These are phyloP conservation scores for Pichia sp. DNA, from an alignment of 1,139 yeast species.

Conservation along the genomic window DNA sequence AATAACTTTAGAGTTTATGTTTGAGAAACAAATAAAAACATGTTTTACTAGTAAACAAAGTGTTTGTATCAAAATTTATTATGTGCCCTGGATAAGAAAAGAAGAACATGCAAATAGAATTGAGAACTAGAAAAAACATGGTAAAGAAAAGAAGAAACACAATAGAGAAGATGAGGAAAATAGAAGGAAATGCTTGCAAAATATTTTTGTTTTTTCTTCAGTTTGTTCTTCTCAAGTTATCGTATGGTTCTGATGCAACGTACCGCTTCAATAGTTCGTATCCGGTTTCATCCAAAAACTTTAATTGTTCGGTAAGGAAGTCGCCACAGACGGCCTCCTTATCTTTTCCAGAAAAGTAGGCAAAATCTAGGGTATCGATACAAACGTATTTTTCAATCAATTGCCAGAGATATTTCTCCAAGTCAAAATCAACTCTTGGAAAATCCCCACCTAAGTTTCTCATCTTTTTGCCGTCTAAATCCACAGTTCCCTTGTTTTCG, in stretches of 20 bases:
- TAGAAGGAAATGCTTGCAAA: background rate
- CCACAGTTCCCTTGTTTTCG: constrained; percentile 20
- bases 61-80: no score
- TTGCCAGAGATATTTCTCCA: constrained; percentile 30
- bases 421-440: constrained; percentile 24
- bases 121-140: no score
- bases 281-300: constrained; percentile 18
- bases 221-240: constrained; percentile 13
- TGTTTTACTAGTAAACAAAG: no score
- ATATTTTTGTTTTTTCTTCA: no score
- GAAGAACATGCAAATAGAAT: no score
- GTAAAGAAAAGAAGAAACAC: background rate
- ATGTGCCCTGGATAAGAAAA: no score
- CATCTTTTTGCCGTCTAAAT: constrained; percentile 19
- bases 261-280: constrained; percentile 9
- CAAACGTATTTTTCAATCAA: constrained; percentile 31
- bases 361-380: constrained; percentile 23
- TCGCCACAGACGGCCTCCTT: constrained; percentile 24
- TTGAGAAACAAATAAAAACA: no score
- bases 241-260: constrained; percentile 11
- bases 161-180: background rate
- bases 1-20: no score
- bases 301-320: constrained; percentile 27
- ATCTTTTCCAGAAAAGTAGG: constrained; percentile 23
- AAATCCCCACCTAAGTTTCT: constrained; percentile 27